Percentiles rank a stretch among this genome's conserved stretches.
Conservation (phyloP, 805 yeast genomes). For the Ascoidea tarda region DNA sequence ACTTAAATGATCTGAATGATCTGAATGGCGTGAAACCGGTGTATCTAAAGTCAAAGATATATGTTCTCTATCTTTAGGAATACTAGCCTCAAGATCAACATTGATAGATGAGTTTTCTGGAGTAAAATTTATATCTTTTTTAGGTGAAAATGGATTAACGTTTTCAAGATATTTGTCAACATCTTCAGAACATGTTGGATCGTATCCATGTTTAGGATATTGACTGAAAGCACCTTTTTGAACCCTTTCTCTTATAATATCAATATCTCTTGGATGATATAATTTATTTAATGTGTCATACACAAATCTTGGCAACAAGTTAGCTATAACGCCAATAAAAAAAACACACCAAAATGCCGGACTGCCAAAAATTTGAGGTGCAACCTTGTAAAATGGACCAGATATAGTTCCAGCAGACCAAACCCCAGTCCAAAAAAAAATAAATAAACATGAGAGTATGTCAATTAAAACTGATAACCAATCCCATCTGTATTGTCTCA, state of each 20-base stretch:
- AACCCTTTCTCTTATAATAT: conserved; percentile 53
- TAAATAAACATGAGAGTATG: conserved; percentile 38
- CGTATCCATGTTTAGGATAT: conserved; percentile 31
- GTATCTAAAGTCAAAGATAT: too few species aligned
- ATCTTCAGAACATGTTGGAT: conserved; percentile 21
- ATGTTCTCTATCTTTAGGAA: too few species aligned
- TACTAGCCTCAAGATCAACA: neutral
- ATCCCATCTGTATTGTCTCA: conserved; percentile 71
- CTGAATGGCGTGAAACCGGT: too few species aligned
- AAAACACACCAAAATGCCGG: conserved; percentile 51
- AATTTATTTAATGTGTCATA: conserved; percentile 34
- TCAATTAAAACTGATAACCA: conserved; percentile 43
- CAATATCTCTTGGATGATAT: conserved; percentile 52
- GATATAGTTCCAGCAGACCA: conserved; percentile 45
- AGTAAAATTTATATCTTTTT: neutral
- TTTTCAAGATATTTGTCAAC: conserved; percentile 11
- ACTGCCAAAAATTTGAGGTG: conserved; percentile 46
- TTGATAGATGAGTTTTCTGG: neutral
- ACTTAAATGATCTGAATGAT: too few species aligned
- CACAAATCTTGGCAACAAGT: conserved; percentile 48
- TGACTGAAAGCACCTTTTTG: conserved; percentile 34
- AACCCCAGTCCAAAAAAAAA: conserved; percentile 70
- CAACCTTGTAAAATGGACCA: conserved; percentile 50
- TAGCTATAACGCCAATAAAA: conserved; percentile 37
- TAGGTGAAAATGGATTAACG: neutral